Evolutionary conservation across 345 rosid genomes (phyloP).

Genomic region (Eucalyptus polybractea): DNA sequence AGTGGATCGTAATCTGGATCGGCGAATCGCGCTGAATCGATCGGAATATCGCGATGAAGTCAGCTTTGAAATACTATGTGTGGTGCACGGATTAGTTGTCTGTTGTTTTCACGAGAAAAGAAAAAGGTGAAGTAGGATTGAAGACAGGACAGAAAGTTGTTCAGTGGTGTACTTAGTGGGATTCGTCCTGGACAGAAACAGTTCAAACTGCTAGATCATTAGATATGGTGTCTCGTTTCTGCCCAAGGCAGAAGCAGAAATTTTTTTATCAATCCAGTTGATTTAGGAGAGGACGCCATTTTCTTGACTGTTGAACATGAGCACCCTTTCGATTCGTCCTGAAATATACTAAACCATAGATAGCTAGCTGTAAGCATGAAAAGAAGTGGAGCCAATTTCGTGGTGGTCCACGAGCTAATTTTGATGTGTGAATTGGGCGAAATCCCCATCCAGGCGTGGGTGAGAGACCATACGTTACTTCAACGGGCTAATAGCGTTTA

Average conservation of each 20-base stretch:
- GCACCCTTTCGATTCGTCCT: background rate
- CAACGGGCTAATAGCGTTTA: background rate
- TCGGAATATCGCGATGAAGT: background rate
- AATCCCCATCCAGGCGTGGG: background rate
- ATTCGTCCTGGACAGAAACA: background rate
- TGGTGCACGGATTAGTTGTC: background rate
- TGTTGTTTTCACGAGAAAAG: background rate
- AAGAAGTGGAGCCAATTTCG: background rate
- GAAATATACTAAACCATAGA: background rate
- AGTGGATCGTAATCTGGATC: background rate
- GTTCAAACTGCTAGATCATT: background rate
- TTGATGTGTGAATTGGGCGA: background rate
- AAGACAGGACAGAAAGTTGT: background rate
- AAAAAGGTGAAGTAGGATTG: background rate
- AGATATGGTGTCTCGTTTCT: background rate
- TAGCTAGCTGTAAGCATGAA: background rate
- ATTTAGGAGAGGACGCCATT: background rate
- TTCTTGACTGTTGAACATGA: background rate
- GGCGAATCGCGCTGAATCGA: background rate
- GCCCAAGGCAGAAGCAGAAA: background rate
- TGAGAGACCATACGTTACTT: background rate
- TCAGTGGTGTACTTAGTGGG: background rate
- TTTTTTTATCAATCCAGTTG: background rate
- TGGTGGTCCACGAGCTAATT: background rate
- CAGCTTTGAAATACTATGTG: background rate